Conservation (phyloP, 2,329 filamentous ascomycete genomes). For the Trichoderma simmonsii region DNA sequence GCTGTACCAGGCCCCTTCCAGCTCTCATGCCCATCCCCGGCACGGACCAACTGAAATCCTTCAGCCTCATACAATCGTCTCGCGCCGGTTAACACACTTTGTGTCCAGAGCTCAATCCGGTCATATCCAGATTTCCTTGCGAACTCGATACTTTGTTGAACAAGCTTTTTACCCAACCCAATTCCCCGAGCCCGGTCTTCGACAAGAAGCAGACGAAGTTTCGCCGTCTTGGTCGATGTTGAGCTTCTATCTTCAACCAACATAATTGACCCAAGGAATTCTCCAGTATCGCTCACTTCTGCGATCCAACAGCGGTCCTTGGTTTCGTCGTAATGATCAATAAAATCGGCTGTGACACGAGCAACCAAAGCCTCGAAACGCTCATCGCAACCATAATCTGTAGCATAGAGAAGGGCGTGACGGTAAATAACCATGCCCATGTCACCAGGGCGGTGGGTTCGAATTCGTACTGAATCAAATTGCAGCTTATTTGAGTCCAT, state of each 20-base stretch:
- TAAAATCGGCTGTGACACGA: not conserved
- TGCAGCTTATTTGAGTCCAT: not conserved
- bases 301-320: not conserved
- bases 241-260: not conserved
- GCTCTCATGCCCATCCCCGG: not conserved
- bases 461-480: not conserved
- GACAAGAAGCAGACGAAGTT: not conserved
- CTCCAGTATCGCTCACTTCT: conserved; percentile 6
- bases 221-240: not conserved
- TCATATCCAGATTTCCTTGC: not conserved
- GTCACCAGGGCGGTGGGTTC: not conserved
- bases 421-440: not conserved
- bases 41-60: not conserved
- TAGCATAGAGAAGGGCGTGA: not conserved
- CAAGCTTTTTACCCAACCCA: not conserved
- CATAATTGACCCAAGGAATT: not conserved
- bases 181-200: not conserved
- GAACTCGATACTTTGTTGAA: not conserved
- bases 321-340: conserved; percentile 20
- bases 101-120: not conserved
- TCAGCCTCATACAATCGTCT: not conserved
- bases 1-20: not conserved
- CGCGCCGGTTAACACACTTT: not conserved
- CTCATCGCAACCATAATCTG: not conserved
- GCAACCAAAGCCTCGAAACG: not conserved